Conservation (phyloP, 768 basidiomycete species). For the Pisolithus sp. region DNA sequence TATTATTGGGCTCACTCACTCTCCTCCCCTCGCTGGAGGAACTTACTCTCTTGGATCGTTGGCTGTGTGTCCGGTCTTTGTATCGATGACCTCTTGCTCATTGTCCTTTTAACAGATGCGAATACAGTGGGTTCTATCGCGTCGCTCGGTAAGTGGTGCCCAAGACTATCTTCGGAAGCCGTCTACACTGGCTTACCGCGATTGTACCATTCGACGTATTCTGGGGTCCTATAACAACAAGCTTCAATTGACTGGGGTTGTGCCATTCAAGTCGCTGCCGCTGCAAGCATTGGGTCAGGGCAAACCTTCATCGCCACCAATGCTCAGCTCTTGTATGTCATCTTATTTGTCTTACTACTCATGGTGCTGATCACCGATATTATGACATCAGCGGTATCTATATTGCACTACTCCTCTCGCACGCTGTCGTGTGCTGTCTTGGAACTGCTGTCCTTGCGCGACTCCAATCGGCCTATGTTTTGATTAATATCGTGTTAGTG, state of each 20-base stretch:
- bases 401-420: conserved; percentile 50
- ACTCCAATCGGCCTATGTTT: conserved; percentile 62
- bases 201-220: not conserved
- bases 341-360: not conserved
- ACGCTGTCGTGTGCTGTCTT: conserved; percentile 61
- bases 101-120: conserved; percentile 29
- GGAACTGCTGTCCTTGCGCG: conserved; percentile 61
- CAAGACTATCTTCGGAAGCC: not conserved
- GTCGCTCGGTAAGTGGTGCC: conserved; percentile 23
- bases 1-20: conserved; percentile 66
- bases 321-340: conserved; percentile 14
- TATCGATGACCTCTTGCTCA: not conserved
- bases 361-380: not conserved
- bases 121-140: conserved; percentile 52
- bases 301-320: conserved; percentile 33
- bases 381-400: conserved; percentile 51
- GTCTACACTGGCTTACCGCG: not conserved
- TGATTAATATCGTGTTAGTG: conserved; percentile 56
- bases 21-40: conserved; percentile 49
- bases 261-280: conserved; percentile 60
- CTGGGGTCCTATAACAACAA: conserved; percentile 10
- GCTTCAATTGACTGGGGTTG: conserved; percentile 65
- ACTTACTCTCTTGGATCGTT: conserved; percentile 61
- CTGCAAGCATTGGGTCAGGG: conserved; percentile 47
- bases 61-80: conserved; percentile 41